phyloP scores from a whole-genome alignment of 2,329 filamentous ascomycete species.

The Amesomyces nigricolor region DNA sequence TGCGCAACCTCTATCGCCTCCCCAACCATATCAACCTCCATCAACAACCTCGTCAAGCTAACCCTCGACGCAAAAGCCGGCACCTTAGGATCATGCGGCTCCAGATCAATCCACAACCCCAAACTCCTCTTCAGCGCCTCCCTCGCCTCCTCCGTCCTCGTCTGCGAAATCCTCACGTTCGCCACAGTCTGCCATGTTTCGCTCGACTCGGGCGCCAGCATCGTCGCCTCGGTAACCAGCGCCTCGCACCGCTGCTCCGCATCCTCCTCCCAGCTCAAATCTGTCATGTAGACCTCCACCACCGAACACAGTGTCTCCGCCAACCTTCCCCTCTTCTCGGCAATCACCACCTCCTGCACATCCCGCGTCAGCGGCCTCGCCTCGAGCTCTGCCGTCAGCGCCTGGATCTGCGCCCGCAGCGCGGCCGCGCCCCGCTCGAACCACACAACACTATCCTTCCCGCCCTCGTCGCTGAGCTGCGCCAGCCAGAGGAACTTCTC shows the following conservation, averaged over 20 bases:
- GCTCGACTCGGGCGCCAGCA: conserved; percentile 72
- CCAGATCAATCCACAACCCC: conserved; percentile 74
- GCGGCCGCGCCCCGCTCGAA: conserved; percentile 66
- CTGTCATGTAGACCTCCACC: conserved; percentile 98
- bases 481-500: conserved; percentile 96
- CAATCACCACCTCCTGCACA: conserved; percentile 24
- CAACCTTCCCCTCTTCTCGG: conserved; percentile 72
- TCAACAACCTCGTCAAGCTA: conserved; percentile 74
- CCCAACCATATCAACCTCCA: conserved; percentile 83
- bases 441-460: conserved; percentile 60
- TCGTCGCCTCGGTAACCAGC: conserved; percentile 82
- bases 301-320: conserved; percentile 91
- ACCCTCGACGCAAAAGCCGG: conserved; percentile 85
- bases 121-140: conserved; percentile 74
- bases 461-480: conserved; percentile 72
- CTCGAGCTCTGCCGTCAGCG: conserved; percentile 45
- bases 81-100: conserved; percentile 63
- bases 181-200: conserved; percentile 96
- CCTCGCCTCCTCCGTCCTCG: conserved; percentile 69
- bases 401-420: conserved; percentile 65
- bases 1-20: conserved; percentile 83
- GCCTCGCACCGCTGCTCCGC: conserved; percentile 84
- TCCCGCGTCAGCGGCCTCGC: conserved; percentile 31
- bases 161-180: conserved; percentile 87
- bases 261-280: conserved; percentile 86